A percentile compares a stretch with the other conserved stretches of the same genome.
phyloP scores from a whole-genome alignment of 352 stramenopile species.

The Thraustochytrium striatum region DNA sequence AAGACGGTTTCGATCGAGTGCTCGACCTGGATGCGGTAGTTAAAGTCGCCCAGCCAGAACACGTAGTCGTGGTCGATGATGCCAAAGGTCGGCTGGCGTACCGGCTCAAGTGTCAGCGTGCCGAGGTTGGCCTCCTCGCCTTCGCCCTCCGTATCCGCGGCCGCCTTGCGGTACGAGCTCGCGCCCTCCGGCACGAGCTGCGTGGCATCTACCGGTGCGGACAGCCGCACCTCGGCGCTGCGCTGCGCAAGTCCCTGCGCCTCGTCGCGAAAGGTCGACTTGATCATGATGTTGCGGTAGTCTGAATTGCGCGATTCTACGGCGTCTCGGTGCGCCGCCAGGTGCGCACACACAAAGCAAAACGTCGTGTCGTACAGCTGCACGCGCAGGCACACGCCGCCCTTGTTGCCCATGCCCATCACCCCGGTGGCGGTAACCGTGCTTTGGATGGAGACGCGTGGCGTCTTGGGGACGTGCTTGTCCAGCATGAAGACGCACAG shows the following conservation, averaged over 20 bases:
- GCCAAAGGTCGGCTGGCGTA: conserved; percentile 56
- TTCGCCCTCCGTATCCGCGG: not conserved
- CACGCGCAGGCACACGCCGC: conserved; percentile 87
- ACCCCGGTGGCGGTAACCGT: conserved; percentile 90
- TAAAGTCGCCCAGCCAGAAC: conserved; percentile 91
- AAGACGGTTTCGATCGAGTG: conserved; percentile 48
- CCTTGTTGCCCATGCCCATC: conserved; percentile 99
- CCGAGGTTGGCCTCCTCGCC: not conserved
- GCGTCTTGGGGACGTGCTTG: conserved; percentile 47
- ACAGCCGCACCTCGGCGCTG: conserved; percentile 25
- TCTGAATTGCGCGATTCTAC: conserved; percentile 92
- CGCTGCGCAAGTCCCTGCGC: not conserved
- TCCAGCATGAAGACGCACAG: conserved; percentile 89
- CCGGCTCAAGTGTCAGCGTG: conserved; percentile 34
- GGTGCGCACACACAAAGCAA: conserved; percentile 97
- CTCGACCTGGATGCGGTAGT: conserved; percentile 70
- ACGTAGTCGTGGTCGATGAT: conserved; percentile 96
- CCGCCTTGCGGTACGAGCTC: not conserved
- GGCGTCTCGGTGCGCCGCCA: conserved; percentile 97
- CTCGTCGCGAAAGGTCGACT: conserved; percentile 79
- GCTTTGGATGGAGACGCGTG: conserved; percentile 70
- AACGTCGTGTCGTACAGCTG: conserved; percentile 95
- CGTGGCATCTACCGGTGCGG: conserved; percentile 11
- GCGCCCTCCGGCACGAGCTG: conserved; percentile 13
- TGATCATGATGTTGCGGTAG: conserved; percentile 94